Evolutionary conservation across 257 asterid species (phyloP).

Genomic region (Leptodermis oblonga): DNA sequence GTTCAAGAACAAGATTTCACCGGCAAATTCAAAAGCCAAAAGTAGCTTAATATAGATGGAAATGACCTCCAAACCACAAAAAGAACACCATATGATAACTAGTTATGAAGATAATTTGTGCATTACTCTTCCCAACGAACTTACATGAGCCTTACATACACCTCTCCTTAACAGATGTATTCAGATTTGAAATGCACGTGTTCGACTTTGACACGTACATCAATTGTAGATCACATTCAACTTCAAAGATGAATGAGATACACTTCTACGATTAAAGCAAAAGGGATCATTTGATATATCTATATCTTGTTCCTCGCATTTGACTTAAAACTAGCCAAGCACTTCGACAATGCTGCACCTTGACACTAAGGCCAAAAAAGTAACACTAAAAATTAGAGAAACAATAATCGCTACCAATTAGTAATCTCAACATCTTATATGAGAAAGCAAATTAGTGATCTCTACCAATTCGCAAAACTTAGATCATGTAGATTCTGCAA

Average conservation of each 20-base stretch:
- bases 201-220: no score
- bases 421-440: background rate
- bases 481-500: background rate
- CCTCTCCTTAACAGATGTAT: no score
- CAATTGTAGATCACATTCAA: no score
- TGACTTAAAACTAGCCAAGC: background rate
- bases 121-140: background rate
- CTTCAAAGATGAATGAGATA: no score
- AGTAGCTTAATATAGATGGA: background rate
- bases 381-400: background rate
- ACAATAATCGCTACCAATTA: background rate
- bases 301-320: background rate
- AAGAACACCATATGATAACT: no score
- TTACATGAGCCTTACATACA: background rate
- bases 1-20: no score
- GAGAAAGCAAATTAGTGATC: background rate
- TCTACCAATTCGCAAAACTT: background rate
- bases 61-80: background rate
- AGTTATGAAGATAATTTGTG: background rate
- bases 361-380: conserved; percentile 3
- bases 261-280: no score
- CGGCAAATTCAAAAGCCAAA: background rate
- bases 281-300: background rate
- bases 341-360: background rate
- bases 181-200: no score